Conservation (phyloP, 306 rosid species). For the Quercus variabilis region DNA sequence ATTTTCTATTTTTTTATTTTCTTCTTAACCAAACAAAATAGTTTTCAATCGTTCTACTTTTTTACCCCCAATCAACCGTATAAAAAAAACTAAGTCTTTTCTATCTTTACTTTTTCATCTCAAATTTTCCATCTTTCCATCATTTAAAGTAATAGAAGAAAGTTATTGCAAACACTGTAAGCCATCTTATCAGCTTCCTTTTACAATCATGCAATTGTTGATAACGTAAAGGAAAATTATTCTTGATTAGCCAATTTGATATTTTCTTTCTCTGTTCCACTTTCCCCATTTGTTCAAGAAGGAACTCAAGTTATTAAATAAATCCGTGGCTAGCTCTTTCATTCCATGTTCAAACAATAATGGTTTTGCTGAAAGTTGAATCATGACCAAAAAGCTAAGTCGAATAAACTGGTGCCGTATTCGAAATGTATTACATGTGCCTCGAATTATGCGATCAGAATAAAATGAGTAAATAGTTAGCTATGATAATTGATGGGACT, state of each 20-base stretch:
- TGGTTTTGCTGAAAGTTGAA: not conserved
- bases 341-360: not conserved
- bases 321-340: not conserved
- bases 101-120: no score
- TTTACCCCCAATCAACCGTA: no score
- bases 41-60: no score
- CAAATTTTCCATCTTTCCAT: no score
- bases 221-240: not conserved
- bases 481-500: no score
- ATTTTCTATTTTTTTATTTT: no score
- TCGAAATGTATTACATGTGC: not conserved
- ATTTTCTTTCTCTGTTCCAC: not conserved
- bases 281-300: not conserved
- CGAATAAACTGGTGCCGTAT: slow-evolving; percentile 8
- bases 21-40: no score
- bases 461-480: no score
- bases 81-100: no score
- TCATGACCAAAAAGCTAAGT: not conserved
- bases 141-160: no score
- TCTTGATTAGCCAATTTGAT: not conserved
- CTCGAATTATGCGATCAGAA: no score
- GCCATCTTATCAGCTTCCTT: not conserved
- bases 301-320: not conserved
- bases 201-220: not conserved
- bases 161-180: not conserved